Evolutionary conservation across 192 early-diverging fungal species (phyloP), one percentile per base, ranked within the genome.

Genomic region (Jimgerdemannia lactiflua): DNA sequence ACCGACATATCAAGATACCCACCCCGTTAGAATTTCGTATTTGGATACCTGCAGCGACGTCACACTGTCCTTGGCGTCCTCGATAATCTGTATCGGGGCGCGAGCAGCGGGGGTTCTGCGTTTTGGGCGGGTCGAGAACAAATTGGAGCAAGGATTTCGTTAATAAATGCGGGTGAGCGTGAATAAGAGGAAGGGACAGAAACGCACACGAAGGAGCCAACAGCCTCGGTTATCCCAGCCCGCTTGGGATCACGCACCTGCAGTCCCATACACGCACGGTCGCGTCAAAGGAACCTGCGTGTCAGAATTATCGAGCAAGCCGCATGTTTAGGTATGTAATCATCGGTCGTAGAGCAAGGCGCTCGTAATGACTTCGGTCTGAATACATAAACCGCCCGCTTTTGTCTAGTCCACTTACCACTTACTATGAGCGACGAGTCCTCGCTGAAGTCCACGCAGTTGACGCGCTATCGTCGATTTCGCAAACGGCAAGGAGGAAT

Each of bases 1-100:
- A n/a, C n/a, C n/a, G n/a, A n/a, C n/a, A n/a, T n/a, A n/a, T n/a
- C n/a, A 20, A 43, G 0, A 64, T 20, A 43, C 79, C 71, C 85
- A 88, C 91, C 91, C 93, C 42, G 92, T 84, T 54, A 97, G 75
- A 42, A 99, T 89, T 79, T 96, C 90, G 18, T 83, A 76, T 20
- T 86, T 91, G 41, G 83, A 76, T n/a, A 98, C 75, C 39, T 87
- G 82, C 19, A 99, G 82, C 4, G 92, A 90, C 43, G 92, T 90
- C 2, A 99, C 88, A 64, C 92, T 93, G 73, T 99, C 97, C 78
- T 94, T 95, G 63, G 91, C 88, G 9, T 96, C 95, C 20, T 89
- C 87, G 9, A 98, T 71, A 2, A 93, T 79, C 75, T 99, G 97
- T 42, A 99, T 91, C 4, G 95, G 94, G 18, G 84, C 65, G 82